Evolutionary conservation across 2,329 filamentous ascomycete genomes (phyloP), one percentile per base, ranked within the genome.

Genomic region (Plenodomus biglobosus): DNA sequence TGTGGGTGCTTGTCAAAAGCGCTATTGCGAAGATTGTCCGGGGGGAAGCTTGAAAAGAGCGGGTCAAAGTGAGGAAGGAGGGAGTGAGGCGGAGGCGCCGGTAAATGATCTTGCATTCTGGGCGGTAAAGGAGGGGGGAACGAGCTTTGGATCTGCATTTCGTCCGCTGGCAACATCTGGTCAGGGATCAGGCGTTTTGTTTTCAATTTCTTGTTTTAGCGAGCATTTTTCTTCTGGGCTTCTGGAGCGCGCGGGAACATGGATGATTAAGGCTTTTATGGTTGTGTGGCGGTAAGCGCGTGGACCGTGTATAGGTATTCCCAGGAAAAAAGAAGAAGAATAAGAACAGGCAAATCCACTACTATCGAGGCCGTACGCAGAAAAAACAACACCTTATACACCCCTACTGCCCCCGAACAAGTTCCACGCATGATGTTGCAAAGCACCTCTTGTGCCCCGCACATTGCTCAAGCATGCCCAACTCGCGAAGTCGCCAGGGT

Each of bases 1-100:
- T 62, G 59, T 64, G 61, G 61, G 59, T 62, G 42, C 53, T 64
- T 10, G 61, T 64, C 20, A 64, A 61, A 52, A 58, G 57, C 41
- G 61, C 59, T 21, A 46, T 62, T 41, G 53, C 44, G 34, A 53
- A 54, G 47, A 64, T 64, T 48, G 49, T 56, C n/a, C 56, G 48
- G 27, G 56, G 59, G 27, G 61, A 64, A 44, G 61, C 61, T 13
- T 64, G 51, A 58, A 24, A 18, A 34, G 30, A n/a, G 16, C 8
- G 27, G 13, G 6, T 32, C 10, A 5, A 24, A 24, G 27, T 18
- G 16, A 6, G n/a, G 5, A 5, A 4, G 41, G 36, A 22, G 20
- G 40, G 20, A 20, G 36, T 32, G 16, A 17, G 18, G 21, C 16
- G 27, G 27, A 32, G 27, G 22, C 22, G 22, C 22, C 27, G 27